These are phyloP conservation scores for Pleurotus djamor DNA, from an alignment of 768 basidiomycete genomes.

Conservation along the genomic window DNA sequence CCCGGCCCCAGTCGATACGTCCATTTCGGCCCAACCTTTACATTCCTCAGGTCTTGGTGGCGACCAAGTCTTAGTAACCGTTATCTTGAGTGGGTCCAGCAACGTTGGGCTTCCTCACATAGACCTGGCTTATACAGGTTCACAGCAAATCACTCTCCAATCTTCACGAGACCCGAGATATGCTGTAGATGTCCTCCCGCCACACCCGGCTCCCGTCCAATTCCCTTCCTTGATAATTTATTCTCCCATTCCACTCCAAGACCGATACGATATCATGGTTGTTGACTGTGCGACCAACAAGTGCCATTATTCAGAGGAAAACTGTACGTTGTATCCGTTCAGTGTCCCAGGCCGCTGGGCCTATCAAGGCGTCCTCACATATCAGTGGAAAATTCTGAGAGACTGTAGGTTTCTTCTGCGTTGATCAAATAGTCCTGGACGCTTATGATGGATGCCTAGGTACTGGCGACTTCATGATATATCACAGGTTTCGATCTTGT, in stretches of 20 bases:
- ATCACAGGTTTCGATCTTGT: background rate
- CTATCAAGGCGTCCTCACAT: background rate
- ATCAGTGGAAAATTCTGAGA: background rate
- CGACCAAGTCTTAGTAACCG: background rate
- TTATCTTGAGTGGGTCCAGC: background rate
- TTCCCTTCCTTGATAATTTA: background rate
- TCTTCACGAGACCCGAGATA: background rate
- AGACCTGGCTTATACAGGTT: background rate
- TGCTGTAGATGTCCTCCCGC: background rate
- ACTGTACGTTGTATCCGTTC: too few species aligned
- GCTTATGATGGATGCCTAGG: too few species aligned
- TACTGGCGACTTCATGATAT: background rate
- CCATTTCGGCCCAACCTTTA: background rate
- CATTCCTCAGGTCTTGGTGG: background rate
- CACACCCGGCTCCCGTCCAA: background rate
- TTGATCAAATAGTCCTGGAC: background rate
- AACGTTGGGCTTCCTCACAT: background rate
- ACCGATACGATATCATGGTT: slow-evolving; percentile 1
- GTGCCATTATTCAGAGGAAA: too few species aligned
- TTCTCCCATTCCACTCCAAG: background rate
- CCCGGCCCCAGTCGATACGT: background rate
- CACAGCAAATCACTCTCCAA: background rate
- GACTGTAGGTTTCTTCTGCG: background rate
- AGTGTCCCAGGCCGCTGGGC: background rate
- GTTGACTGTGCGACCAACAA: background rate